Percentiles rank a stretch among this genome's conserved stretches.
Evolutionary conservation across 2,329 filamentous ascomycete genomes (phyloP).

Genomic region (Diaporthe vexans): DNA sequence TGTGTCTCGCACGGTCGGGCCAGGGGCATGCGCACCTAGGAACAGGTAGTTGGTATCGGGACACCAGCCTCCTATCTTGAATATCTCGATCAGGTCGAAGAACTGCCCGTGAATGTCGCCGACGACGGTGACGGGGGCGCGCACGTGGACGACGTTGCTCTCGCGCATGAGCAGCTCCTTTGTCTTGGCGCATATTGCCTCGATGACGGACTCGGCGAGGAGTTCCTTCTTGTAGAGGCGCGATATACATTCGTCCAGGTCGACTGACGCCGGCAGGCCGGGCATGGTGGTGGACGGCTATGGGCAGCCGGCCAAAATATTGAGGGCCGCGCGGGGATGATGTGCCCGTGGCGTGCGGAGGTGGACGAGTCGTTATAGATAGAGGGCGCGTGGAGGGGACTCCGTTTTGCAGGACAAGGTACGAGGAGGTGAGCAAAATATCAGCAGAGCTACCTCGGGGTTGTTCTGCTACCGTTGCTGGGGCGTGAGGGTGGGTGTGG

Average conservation of each 20-base stretch:
- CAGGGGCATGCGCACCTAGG: slow-evolving; percentile 72
- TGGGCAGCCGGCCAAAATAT: neutral
- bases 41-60: slow-evolving; percentile 99
- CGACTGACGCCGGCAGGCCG: slow-evolving; percentile 82
- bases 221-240: slow-evolving; percentile 97
- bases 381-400: neutral
- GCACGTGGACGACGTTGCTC: slow-evolving; percentile 99
- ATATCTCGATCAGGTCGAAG: slow-evolving; percentile 99
- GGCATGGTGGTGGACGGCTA: slow-evolving; percentile 47
- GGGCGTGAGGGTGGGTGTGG: slow-evolving; percentile 35
- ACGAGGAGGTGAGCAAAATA: neutral
- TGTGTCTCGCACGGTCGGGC: neutral
- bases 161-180: slow-evolving; percentile 99
- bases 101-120: slow-evolving; percentile 99
- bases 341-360: neutral
- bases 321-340: neutral
- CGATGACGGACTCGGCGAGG: slow-evolving; percentile 94
- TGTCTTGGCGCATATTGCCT: slow-evolving; percentile 98
- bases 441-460: slow-evolving; percentile 31
- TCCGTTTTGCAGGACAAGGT: neutral
- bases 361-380: neutral
- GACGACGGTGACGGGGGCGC: slow-evolving; percentile 95
- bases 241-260: slow-evolving; percentile 98
- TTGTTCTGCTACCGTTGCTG: slow-evolving; percentile 35
- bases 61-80: slow-evolving; percentile 97